A percentile compares a stretch with the other conserved stretches of the same genome.
Evolutionary conservation across 345 rosid genomes (phyloP).

Genomic region (Hibiscus trionum): DNA sequence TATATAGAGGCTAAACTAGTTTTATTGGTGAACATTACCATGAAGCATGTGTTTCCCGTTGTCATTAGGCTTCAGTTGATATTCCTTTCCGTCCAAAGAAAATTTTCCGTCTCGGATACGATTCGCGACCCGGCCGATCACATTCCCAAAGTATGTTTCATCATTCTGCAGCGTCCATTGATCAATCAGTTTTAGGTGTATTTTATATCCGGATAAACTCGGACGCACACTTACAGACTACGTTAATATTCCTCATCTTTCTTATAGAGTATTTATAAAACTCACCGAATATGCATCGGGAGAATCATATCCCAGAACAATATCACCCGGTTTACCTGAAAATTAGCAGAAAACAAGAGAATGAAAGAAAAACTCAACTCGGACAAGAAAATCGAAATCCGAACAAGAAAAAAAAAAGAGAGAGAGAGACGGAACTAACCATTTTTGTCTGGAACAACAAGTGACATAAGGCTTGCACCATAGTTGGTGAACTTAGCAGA

Average conservation of each 20-base stretch:
- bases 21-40: slow-evolving; percentile 30
- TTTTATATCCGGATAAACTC: not conserved
- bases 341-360: slow-evolving; percentile 5
- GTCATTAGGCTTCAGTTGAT: slow-evolving; percentile 51
- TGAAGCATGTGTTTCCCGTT: slow-evolving; percentile 65
- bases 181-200: not conserved
- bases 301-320: slow-evolving; percentile 72
- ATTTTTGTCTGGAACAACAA: slow-evolving; percentile 67
- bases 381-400: not conserved
- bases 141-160: slow-evolving; percentile 64
- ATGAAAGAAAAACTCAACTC: not conserved
- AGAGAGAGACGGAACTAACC: slow-evolving; percentile 27
- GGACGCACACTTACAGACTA: not conserved
- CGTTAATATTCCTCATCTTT: not conserved
- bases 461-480: slow-evolving; percentile 74
- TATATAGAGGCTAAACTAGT: not conserved
- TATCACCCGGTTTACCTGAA: slow-evolving; percentile 65
- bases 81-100: slow-evolving; percentile 44
- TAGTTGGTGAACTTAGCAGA: slow-evolving; percentile 65
- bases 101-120: slow-evolving; percentile 63
- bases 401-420: not conserved
- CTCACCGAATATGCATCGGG: slow-evolving; percentile 52
- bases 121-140: slow-evolving; percentile 83
- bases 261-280: not conserved
- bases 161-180: slow-evolving; percentile 39